These are phyloP conservation scores for Aspergillus flavus DNA, from an alignment of 2,329 filamentous ascomycete genomes.

Conservation along the genomic window DNA sequence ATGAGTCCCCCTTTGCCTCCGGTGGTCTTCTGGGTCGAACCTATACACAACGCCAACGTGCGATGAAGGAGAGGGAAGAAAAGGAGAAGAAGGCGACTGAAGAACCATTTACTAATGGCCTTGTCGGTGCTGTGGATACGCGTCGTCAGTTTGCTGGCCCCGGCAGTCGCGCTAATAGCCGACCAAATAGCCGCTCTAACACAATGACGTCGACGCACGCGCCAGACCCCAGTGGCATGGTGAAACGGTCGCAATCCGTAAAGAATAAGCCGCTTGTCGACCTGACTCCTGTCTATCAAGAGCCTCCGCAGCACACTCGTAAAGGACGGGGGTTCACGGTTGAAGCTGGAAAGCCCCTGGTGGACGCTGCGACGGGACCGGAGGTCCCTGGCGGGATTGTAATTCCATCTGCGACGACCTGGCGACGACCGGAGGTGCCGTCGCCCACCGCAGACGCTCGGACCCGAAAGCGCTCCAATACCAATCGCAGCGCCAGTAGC, in stretches of 20 bases:
- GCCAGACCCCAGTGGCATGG: slow-evolving; percentile 29
- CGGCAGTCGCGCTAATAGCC: slow-evolving; percentile 1
- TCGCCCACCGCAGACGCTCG: slow-evolving; percentile 14
- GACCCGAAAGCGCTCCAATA: slow-evolving; percentile 38
- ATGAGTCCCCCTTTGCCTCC: slow-evolving; percentile 37
- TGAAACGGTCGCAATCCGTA: slow-evolving; percentile 51
- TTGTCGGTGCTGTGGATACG: slow-evolving; percentile 56
- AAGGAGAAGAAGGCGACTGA: slow-evolving; percentile 32
- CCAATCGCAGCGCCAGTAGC: slow-evolving; percentile 31
- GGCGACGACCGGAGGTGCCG: slow-evolving; percentile 36
- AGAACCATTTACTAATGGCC: slow-evolving; percentile 55
- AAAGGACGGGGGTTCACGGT: slow-evolving; percentile 48
- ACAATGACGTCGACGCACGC: slow-evolving; percentile 33
- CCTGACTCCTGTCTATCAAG: slow-evolving; percentile 65
- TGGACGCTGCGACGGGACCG: slow-evolving; percentile 46
- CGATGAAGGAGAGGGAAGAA: slow-evolving; percentile 44
- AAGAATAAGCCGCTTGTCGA: slow-evolving; percentile 67
- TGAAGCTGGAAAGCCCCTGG: slow-evolving; percentile 40
- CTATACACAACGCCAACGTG: slow-evolving; percentile 43
- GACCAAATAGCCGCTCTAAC: slow-evolving; percentile 34
- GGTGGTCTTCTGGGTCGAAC: slow-evolving; percentile 42
- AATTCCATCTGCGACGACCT: slow-evolving; percentile 43
- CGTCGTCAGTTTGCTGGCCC: slow-evolving; percentile 12
- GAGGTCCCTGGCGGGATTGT: slow-evolving; percentile 38
- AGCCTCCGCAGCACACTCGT: slow-evolving; percentile 54